Evolutionary conservation across 345 rosid species (phyloP).

Genomic region (Heritiera fomes): DNA sequence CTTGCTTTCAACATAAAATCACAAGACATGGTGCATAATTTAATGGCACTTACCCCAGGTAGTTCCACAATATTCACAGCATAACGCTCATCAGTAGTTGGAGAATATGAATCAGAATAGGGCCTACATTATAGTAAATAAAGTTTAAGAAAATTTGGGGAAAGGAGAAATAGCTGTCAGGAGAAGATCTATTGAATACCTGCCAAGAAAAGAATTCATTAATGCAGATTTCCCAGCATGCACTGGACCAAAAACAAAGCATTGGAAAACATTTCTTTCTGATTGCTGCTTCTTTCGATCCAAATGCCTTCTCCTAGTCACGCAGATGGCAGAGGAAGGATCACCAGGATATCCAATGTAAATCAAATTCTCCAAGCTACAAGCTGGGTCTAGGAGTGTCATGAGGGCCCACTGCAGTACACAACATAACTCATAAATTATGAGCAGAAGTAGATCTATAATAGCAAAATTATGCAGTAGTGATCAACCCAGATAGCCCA

Average conservation of each 20-base stretch:
- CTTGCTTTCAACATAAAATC: neutral
- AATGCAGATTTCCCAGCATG: conserved; percentile 76
- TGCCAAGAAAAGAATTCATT: conserved; percentile 69
- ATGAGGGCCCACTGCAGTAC: conserved; percentile 83
- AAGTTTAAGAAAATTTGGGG: neutral
- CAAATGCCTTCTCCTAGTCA: conserved; percentile 61
- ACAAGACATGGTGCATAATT: neutral
- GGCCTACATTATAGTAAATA: conserved; percentile 49
- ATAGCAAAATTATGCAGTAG: neutral
- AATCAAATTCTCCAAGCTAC: conserved; percentile 66
- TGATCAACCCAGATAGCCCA: neutral
- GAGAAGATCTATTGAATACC: conserved; percentile 10
- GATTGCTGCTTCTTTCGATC: conserved; percentile 72
- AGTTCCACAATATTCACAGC: conserved; percentile 77
- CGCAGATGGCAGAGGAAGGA: conserved; percentile 51
- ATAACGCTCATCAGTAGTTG: conserved; percentile 53
- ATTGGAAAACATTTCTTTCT: conserved; percentile 75
- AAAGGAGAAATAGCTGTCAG: neutral
- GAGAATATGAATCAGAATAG: conserved; percentile 45
- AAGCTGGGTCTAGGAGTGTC: conserved; percentile 84
- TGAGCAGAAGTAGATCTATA: neutral
- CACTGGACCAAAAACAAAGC: conserved; percentile 83
- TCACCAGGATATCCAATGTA: conserved; percentile 63
- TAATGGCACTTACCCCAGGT: conserved; percentile 57
- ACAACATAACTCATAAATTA: conserved; percentile 5